phyloP scores from a whole-genome alignment of 164 flowering plant species.

The Malania oleifera region DNA sequence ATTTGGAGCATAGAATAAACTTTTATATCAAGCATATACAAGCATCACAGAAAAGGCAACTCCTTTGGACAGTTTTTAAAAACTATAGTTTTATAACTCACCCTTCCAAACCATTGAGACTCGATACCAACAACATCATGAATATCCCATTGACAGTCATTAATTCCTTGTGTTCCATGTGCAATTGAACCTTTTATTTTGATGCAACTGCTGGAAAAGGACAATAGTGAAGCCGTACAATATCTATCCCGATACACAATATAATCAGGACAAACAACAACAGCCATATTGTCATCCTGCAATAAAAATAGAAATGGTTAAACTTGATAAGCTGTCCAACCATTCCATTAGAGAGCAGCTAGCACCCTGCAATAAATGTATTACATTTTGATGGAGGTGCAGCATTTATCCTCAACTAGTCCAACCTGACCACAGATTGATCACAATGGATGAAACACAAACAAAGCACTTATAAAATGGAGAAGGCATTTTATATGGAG shows the following conservation, averaged over 20 bases:
- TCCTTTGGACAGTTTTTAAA: neutral
- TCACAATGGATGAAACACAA: no score
- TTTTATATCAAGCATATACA: neutral
- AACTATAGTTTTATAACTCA: conserved; percentile 28
- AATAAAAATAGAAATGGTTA: conserved; percentile 10
- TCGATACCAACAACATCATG: conserved; percentile 25
- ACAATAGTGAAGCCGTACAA: conserved; percentile 25
- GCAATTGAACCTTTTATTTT: conserved; percentile 25
- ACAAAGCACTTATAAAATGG: no score
- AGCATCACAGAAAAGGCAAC: neutral
- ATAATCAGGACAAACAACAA: conserved; percentile 48
- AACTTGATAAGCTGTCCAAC: neutral
- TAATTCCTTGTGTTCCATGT: conserved; percentile 10
- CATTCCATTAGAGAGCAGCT: neutral
- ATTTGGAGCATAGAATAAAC: neutral
- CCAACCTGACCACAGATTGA: no score
- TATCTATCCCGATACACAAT: conserved; percentile 25
- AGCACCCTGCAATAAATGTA: no score
- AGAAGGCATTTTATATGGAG: no score
- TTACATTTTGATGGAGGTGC: no score
- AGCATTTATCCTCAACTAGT: no score
- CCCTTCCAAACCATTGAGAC: conserved; percentile 33
- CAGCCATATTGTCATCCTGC: conserved; percentile 34
- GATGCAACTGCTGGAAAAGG: conserved; percentile 26
- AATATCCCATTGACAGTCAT: conserved; percentile 23